These are phyloP conservation scores for Cytospora piceae DNA, from an alignment of 2,329 filamentous ascomycete genomes.

Conservation along the genomic window DNA sequence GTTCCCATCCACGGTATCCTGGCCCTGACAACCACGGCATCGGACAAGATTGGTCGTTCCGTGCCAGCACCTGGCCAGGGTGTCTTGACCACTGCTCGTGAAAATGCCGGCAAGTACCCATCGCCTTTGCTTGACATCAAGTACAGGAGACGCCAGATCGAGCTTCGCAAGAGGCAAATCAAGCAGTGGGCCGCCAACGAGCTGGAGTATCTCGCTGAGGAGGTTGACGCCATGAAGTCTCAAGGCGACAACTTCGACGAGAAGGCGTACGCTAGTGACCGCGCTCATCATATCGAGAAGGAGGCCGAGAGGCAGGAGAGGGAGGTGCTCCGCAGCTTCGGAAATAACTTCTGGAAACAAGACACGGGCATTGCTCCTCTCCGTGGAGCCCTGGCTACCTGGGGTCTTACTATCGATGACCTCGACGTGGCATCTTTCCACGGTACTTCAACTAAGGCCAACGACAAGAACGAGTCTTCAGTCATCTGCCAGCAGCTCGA, in stretches of 20 bases:
- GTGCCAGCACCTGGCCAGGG: slow-evolving; percentile 96
- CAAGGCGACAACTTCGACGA: slow-evolving; percentile 77
- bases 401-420: slow-evolving; percentile 97
- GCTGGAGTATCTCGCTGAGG: slow-evolving; percentile 88
- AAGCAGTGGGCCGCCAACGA: slow-evolving; percentile 97
- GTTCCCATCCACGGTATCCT: slow-evolving; percentile 96
- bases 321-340: slow-evolving; percentile 87
- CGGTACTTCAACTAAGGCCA: slow-evolving; percentile 96
- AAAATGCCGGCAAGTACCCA: slow-evolving; percentile 88
- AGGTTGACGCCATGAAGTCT: slow-evolving; percentile 87
- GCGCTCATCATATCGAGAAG: slow-evolving; percentile 82
- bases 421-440: slow-evolving; percentile 97
- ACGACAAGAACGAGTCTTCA: slow-evolving; percentile 99
- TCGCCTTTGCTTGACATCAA: slow-evolving; percentile 96
- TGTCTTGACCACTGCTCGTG: slow-evolving; percentile 93
- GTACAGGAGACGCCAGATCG: slow-evolving; percentile 93
- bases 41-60: slow-evolving; percentile 98
- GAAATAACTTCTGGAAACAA: slow-evolving; percentile 99
- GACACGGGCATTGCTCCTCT: slow-evolving; percentile 92
- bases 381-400: slow-evolving; percentile 92
- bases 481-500: slow-evolving; percentile 96
- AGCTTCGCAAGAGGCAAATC: slow-evolving; percentile 91
- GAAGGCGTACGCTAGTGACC: slow-evolving; percentile 82
- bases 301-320: slow-evolving; percentile 90
- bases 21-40: slow-evolving; percentile 91